Base-by-base conservation (phyloP, 2,329 filamentous ascomycete genomes). In the Talaromyces sp. region DNA sequence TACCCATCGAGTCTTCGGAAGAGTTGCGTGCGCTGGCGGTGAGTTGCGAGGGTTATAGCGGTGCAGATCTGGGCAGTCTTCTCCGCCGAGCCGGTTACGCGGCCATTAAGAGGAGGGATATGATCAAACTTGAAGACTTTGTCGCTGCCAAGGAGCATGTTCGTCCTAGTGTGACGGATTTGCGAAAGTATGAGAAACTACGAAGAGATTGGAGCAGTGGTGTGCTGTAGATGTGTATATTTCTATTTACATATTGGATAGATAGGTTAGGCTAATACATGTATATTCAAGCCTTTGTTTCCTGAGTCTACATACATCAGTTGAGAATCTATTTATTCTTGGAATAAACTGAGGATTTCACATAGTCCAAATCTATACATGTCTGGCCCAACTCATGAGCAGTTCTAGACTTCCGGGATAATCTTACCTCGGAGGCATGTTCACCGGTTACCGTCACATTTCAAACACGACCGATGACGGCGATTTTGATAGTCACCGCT, bases 21-120 rank as follows among this genome's bases (percentile, higher is more conserved):
- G 77, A 80, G 1, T 76, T 95, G 1, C 85, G 85, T 3, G 75
- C 77, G 3, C 81, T 96, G 4, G 93, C 91, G 0, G 80, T 84
- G 33, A 87, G 86, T 11, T 97, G 93, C 72, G 81, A 84, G 10
- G 86, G 90, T 27, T 98, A 93, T 74, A 93, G 89, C 58, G 87
- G 87, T 66, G 87, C 87, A 0, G 87, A 89, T 77, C 69, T 89
- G 57, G 82, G 82, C 15, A 82, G 81, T 59, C 69, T 89, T 65
- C 68, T 88, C 17, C 76, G 84, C 13, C 82, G 84, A 65, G 87
- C 87, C 10, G 85, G 82, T 30, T 82, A 85, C 69, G 76, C 78
- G 54, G 84, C 85, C 33, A 78, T 87, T 47, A 78, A 79, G 65
- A 72, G 82, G 15, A 72, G 77, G 19, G 78, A 78, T 64, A 70